Base-by-base conservation (phyloP, 2,329 filamentous ascomycete species). In the Apiospora kogelbergensis region DNA sequence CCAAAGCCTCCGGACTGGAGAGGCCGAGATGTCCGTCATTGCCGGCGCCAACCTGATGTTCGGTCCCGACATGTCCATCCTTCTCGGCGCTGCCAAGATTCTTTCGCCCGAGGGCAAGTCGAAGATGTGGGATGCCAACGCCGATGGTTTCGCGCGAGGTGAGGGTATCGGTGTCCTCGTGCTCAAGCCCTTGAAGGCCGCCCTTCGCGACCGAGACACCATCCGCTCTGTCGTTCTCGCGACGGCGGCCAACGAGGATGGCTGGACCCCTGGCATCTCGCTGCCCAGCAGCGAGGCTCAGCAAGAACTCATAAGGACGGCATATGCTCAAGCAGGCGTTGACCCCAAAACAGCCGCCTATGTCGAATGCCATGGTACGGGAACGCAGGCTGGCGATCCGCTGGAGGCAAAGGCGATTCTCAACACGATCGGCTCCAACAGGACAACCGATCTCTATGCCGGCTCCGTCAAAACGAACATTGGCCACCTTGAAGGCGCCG, bases 241-340 rank as follows among this genome's bases (percentile, higher is more conserved):
- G 1, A 79, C 77, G 30, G 81, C 78, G 15, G 75, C 80, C 6
- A 82, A 81, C 66, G 79, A 81, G 53, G 80, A 83, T 67, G 82
- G 81, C 24, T 74, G 74, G 20, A 83, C 79, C 0, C 73, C 76
- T n/a, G 80, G 80, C 4, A 79, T 82, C 42, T 79, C 78, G 0
- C 73, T 78, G 46, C 80, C 81, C 0, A 81, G 69, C 45, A 68
- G 69, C 6, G 53, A 66, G 5, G 74, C 75, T 1, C 75, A 77
- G 64, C 70, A 45, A 2, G 68, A 66, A 1, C 73, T 77, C 4
- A 73, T 75, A 37, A 69, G 71, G 7, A 60, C 57, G 33, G 70
- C 72, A 3, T 77, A 77, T 22, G 24, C 37, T 0, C 63, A 64
- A 2, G 72, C 71, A 5, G 78, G 70, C 11, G 68, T 69, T 9